Base-by-base conservation (phyloP, 148 eudicot genomes). In the Rhododendron ovatum region DNA sequence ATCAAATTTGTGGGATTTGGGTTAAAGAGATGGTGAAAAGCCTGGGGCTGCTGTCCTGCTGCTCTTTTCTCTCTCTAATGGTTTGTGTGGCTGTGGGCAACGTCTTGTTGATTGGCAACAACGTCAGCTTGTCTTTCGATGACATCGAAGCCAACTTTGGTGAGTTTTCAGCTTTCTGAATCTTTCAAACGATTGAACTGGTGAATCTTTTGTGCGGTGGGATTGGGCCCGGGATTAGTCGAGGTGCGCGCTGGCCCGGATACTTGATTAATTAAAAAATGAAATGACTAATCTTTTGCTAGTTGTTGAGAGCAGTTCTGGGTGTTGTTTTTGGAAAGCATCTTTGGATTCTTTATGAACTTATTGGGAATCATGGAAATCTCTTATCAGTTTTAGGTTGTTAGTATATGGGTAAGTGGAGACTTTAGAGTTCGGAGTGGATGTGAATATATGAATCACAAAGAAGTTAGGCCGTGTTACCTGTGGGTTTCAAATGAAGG, bases 111-210 rank as follows among this genome's bases (percentile, higher is more conserved):
- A 88, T 90, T 14, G 91, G 93, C 37, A 85, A 87, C n/a, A 93
- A 96, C 82, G 67, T 88, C 5, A 92, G 93, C 47, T 85, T 89
- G 43, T 88, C 92, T 15, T 96, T 92, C 65, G 93, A 93, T 2
- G 98, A 94, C 83, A 90, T 94, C 84, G 99, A 92, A 90, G 96
- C 99, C 83, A 94, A 89, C 82, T 95, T 96, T 82, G 93, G 99
- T 96, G 87, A 93, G 98, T 69, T 87, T 15, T 71, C 69, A 12
- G 85, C 85, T 30, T 81, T 81, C 37, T 69, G 75, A 3, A 69
- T 69, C 75, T 28, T 28, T 28, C 75, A 30, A 28, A 69, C 18
- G 37, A 30, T 30, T 28, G 37, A 69, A 30, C 75, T 13, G 35
- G 13, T 69, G 75, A 13, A 69, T 26, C 5, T 69, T 28, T 69